phyloP scores from a whole-genome alignment of 1,139 yeast genomes.

The Taphrina deformans region DNA sequence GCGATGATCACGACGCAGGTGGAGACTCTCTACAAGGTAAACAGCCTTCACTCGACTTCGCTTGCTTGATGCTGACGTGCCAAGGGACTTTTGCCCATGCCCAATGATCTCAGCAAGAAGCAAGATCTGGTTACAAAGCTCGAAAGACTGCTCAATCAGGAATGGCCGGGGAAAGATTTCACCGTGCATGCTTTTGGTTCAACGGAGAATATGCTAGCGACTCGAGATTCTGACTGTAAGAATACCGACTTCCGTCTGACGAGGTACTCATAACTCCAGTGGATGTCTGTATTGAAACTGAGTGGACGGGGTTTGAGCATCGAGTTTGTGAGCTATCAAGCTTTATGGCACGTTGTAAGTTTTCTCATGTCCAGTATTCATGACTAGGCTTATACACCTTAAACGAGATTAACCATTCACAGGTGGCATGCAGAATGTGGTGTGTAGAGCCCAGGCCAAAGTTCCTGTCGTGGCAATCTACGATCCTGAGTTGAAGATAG shows the following conservation, averaged over 20 bases:
- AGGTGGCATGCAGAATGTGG: slow-evolving; percentile 41
- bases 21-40: slow-evolving; percentile 9
- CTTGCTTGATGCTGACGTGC: not conserved
- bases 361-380: not conserved
- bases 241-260: no score
- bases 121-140: slow-evolving; percentile 29
- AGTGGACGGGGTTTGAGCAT: slow-evolving; percentile 19
- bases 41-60: not conserved
- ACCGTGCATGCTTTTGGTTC: slow-evolving; percentile 40
- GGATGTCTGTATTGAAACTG: slow-evolving; percentile 40
- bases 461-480: slow-evolving; percentile 42
- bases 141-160: slow-evolving; percentile 37
- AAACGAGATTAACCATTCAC: not conserved
- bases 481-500: slow-evolving; percentile 40
- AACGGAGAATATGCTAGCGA: slow-evolving; percentile 40
- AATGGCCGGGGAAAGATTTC: slow-evolving; percentile 40
- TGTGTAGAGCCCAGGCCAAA: slow-evolving; percentile 41
- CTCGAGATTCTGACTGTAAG: slow-evolving; percentile 40
- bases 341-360: slow-evolving; percentile 38
- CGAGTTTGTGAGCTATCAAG: slow-evolving; percentile 38
- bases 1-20: not conserved
- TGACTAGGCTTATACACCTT: no score
- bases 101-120: slow-evolving; percentile 8
- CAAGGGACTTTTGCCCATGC: slow-evolving; percentile 4
- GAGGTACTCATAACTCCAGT: slow-evolving; percentile 26